Evolutionary conservation across 805 yeast genomes (phyloP).

Genomic region (Saturnispora zaruensis): DNA sequence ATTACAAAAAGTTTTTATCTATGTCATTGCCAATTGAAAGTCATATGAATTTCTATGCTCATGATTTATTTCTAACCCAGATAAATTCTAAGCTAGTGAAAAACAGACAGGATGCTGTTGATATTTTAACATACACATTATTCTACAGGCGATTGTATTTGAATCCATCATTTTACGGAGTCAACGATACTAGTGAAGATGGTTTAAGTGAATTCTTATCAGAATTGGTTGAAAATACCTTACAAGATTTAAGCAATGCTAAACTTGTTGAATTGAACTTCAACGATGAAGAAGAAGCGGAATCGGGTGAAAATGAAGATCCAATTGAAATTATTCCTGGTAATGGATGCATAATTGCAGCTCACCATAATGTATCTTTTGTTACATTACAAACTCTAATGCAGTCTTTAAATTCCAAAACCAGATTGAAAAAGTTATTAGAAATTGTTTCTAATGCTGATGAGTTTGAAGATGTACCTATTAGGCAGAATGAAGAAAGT

Average conservation of each 20-base stretch:
- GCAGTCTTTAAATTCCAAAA: conserved; percentile 40
- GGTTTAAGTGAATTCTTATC: conserved; percentile 80
- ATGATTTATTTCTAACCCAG: conserved; percentile 66
- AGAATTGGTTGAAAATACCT: conserved; percentile 65
- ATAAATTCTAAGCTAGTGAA: conserved; percentile 57
- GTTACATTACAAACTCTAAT: conserved; percentile 57
- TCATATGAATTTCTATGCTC: conserved; percentile 45
- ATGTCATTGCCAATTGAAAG: conserved; percentile 85
- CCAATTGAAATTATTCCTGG: conserved; percentile 45
- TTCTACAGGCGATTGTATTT: conserved; percentile 72
- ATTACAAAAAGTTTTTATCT: conserved; percentile 60
- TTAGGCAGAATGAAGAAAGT: conserved; percentile 52
- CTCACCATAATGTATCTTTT: conserved; percentile 61
- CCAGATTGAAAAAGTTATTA: conserved; percentile 53
- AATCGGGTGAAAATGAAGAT: conserved; percentile 25
- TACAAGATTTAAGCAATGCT: conserved; percentile 54
- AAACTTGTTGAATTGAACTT: conserved; percentile 54
- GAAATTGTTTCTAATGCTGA: conserved; percentile 58
- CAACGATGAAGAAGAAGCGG: conserved; percentile 24
- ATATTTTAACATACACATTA: conserved; percentile 79
- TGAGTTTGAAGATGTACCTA: conserved; percentile 61
- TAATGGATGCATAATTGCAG: conserved; percentile 66
- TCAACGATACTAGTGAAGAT: conserved; percentile 48
- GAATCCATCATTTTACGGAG: conserved; percentile 88
- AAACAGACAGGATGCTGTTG: conserved; percentile 76